Base-by-base conservation (phyloP, 768 basidiomycete species). In the Phylloporus scabripes region DNA sequence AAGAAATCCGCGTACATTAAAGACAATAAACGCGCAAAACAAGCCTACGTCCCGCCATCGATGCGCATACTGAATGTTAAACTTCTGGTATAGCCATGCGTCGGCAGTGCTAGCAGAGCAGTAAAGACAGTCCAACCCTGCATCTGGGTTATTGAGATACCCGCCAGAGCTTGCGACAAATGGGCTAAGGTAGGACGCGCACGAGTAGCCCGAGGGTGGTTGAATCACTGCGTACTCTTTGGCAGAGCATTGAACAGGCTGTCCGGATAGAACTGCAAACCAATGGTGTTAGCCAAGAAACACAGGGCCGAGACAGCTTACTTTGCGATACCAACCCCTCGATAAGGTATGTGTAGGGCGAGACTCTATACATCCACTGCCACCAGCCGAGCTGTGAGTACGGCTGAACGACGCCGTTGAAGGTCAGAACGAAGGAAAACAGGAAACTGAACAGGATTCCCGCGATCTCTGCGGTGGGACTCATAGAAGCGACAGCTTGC, bases 361-460 rank as follows among this genome's bases (percentile, higher is more conserved):
- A 78, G 24, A 76, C 7, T 47, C 61, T 70, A 52, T 76, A 86
- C 83, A 85, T 83, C 83, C 84, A 87, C 45, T 65, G 60, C 85
- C 85, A 87, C 79, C 82, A 83, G 10, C 78, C 78, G 2, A 87
- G 76, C 15, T 72, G 70, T 7, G 71, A 55, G 59, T 70, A 82
- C 7, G 85, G 85, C 56, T 87, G 85, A 4, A 87, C 60, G 32
- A 86, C 81, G 52, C 83, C 84, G 53, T 84, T 74, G 58, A 86
- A 85, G n/a, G 72, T 80, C 46, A 85, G 58, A 32, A 83, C 75
- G 55, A 85, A 83, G 0, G 79, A 76, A 58, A 84, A 83, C 10
- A 83, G 54, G 45, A 78, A 74, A 33, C 75, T 76, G 59, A 77
- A 83, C 43, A 83, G 48, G 12, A 85, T 61, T 0, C 76, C 77